These are phyloP conservation scores for Zanthoxylum bungeanum DNA, from an alignment of 345 rosid species.

Conservation along the genomic window DNA sequence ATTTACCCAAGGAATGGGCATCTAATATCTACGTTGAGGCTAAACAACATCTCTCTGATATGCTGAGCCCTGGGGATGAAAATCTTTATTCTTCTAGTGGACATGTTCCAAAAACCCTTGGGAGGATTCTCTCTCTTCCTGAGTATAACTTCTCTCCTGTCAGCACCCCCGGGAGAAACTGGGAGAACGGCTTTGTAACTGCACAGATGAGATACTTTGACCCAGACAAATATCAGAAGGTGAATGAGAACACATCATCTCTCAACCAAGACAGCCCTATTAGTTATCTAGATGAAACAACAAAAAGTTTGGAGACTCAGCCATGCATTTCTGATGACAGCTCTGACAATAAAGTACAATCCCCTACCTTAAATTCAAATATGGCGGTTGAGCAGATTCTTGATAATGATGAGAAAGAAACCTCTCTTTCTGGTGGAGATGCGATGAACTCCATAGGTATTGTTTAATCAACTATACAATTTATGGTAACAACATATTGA, in stretches of 20 bases:
- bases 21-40: constrained; percentile 85
- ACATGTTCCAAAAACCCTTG: constrained; percentile 57
- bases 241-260: constrained; percentile 24
- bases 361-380: constrained; percentile 18
- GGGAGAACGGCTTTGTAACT: constrained; percentile 40
- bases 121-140: constrained; percentile 79
- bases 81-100: constrained; percentile 40
- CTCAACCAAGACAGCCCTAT: constrained; percentile 36
- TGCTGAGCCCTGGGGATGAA: constrained; percentile 57
- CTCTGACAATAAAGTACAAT: constrained; percentile 18
- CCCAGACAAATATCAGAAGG: constrained; percentile 33
- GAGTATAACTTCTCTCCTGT: constrained; percentile 62
- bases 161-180: constrained; percentile 65
- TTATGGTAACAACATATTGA: constrained; percentile 12
- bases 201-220: constrained; percentile 47
- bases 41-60: constrained; percentile 86
- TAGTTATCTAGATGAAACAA: constrained; percentile 26
- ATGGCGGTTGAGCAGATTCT: constrained; percentile 20
- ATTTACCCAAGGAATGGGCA: constrained; percentile 41
- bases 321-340: constrained; percentile 32
- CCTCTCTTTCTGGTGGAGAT: constrained; percentile 13
- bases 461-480: constrained; percentile 7
- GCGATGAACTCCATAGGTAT: constrained; percentile 50
- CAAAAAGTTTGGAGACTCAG: constrained; percentile 20
- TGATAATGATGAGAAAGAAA: constrained; percentile 35